Conservation (phyloP, 163 green algal genomes). For the Chlorella variabilis region DNA sequence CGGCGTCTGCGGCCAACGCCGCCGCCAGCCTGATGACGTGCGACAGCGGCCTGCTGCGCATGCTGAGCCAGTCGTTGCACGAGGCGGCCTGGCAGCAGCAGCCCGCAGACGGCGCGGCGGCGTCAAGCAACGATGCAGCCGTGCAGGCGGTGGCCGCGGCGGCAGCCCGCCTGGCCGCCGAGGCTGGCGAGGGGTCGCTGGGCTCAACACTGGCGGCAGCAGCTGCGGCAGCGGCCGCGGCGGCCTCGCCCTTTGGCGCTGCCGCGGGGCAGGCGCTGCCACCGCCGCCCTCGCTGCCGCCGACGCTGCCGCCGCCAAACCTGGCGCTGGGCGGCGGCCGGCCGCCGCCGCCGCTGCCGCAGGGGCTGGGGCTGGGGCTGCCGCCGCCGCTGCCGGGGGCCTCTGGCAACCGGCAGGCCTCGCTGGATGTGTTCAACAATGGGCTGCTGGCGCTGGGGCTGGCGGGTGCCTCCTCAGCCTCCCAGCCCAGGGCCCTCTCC, state of each 20-base stretch:
- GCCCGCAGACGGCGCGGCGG: neutral
- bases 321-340: neutral
- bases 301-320: neutral
- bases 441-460: conserved; percentile 15
- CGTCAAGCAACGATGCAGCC: neutral
- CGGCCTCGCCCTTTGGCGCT: neutral
- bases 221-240: neutral
- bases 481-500: neutral
- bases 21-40: neutral
- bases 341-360: no score
- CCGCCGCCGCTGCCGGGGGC: neutral
- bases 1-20: neutral
- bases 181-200: neutral
- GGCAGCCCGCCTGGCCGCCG: neutral
- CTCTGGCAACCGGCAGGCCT: neutral
- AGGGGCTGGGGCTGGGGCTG: neutral
- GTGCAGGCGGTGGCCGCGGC: neutral
- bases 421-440: conserved; percentile 7
- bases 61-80: conserved; percentile 5
- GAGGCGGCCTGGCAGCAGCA: neutral
- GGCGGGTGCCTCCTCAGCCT: neutral
- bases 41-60: conserved; percentile 22
- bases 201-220: neutral
- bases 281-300: neutral
- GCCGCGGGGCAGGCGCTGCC: conserved; percentile 8